Evolutionary conservation across 2,329 filamentous ascomycete species (phyloP), one percentile per base, ranked within the genome.

Genomic region (Colletotrichum acutatum): DNA sequence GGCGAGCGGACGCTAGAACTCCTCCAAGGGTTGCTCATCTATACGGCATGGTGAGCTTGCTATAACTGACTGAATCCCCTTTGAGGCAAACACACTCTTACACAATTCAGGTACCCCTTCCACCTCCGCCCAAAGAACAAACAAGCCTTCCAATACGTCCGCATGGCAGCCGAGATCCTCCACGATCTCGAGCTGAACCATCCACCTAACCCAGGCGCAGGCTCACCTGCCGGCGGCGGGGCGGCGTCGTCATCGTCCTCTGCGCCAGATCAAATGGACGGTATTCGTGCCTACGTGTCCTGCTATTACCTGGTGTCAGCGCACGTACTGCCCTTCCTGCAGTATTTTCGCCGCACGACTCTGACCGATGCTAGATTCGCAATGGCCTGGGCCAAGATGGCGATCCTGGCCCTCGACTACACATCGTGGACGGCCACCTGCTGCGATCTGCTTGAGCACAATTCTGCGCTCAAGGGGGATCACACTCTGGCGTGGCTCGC

Each of bases 1-100:
- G 88, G 89, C 0, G 89, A 91, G 80, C 85, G 88, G 68, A 89
- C 84, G 14, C 71, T 91, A 26, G 89, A 91, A 75, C 75, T 91
- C 19, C 78, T 91, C 1, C 87, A 90, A 74, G 89, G 89, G 3
- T 79, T 91, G 24, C 79, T 91, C 30, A 84, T 91, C 6, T 91
- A 91, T 74, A 85, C 87, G 62, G 82, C 85, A 22, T 91, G 90
- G 90, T 91, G 79, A 75, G 82, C 70, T 6, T 6, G 2, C 19
- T 3, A 56, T 16, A 54, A 32, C 12, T 22, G 19, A 12, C 1
- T 56, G 26, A 8, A 22, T 54, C 42, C 11, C 26, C 19, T n/a
- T 11, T n/a, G 24, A 56, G 42, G 14, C 7, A 11, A 22, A 3
- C 22, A 22, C 52, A 8, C 42, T 2, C 19, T 56, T 76, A 49